Evolutionary conservation across 2,329 filamentous ascomycete species (phyloP), one percentile per base, ranked within the genome.

Genomic region (Nemania bipapillata): DNA sequence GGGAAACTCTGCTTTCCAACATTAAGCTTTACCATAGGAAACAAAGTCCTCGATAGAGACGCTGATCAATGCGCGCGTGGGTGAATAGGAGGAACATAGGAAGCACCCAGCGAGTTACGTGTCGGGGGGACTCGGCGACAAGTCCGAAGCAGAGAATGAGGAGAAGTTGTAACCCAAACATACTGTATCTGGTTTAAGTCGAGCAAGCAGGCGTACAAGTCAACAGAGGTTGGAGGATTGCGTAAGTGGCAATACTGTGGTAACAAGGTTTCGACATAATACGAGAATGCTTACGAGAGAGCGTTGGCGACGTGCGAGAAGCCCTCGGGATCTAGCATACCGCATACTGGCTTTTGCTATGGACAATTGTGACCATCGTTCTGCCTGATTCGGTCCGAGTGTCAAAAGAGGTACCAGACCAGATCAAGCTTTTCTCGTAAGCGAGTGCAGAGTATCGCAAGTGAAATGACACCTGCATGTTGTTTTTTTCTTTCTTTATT

Each of bases 371-470:
- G 45, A 17, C 26, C 28, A 56, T 45, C 26, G 32, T 42, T 28
- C 47, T 65, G 65, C 58, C 55, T 63, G 28, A 32, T 56, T 65
- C 68, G 68, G 61, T 63, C 68, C 65, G 61, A 68, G 61, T 52
- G 1, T 49, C 1, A 35, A 22, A 40, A 65, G 15, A 56, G 37
- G 37, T 56, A 58, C 22, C 49, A 30, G 53, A 52, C n/a, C 55
- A 42, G 15, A 26, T n/a, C 42, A 40, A 20, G 9, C 8, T 24
- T 28, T 64, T 54, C 64, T 68, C 56, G 28, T n/a, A 35, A 54
- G 50, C 28, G 24, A 40, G 37, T 15, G 59, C 54, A 40, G 30
- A 30, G 26, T 17, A 45, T 45, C 40, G 40, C 40, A 20, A 30
- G 52, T 35, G 15, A 17, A 35, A 67, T 61, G 59, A 54, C 40